Evolutionary conservation across 495 filamentous ascomycete genomes (phyloP).

Genomic region (Acidiella bohemica): DNA sequence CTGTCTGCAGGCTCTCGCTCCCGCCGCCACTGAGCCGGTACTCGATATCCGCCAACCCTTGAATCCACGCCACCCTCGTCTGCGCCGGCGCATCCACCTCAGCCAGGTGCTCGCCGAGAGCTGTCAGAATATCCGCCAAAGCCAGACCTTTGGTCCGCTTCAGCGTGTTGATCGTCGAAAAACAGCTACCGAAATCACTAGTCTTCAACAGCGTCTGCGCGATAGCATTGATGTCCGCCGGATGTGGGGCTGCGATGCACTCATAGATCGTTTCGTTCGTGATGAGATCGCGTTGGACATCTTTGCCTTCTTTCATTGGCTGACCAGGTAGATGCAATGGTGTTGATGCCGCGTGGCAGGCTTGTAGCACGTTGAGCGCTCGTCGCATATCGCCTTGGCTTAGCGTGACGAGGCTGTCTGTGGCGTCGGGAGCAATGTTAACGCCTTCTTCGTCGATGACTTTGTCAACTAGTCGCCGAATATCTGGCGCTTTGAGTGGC

Average conservation of each 20-base stretch:
- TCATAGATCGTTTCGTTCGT: slow-evolving; percentile 89
- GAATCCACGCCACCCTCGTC: slow-evolving; percentile 80
- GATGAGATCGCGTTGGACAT: slow-evolving; percentile 62
- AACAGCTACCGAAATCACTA: slow-evolving; percentile 71
- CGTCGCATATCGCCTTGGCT: slow-evolving; percentile 95
- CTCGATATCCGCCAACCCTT: slow-evolving; percentile 84
- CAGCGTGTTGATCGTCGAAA: slow-evolving; percentile 72
- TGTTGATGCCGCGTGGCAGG: slow-evolving; percentile 84
- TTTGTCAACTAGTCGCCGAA: slow-evolving; percentile 67
- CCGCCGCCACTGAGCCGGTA: slow-evolving; percentile 81
- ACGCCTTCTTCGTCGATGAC: slow-evolving; percentile 82
- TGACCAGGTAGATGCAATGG: slow-evolving; percentile 35
- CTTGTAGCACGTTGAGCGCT: slow-evolving; percentile 89
- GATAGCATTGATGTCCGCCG: slow-evolving; percentile 74
- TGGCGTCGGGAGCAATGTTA: slow-evolving; percentile 64
- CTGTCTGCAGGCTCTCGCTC: slow-evolving; percentile 80
- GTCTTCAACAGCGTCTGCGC: slow-evolving; percentile 67
- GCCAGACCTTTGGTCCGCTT: slow-evolving; percentile 82
- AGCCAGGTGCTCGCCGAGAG: slow-evolving; percentile 65
- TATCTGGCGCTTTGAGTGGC: slow-evolving; percentile 77
- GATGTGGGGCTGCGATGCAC: slow-evolving; percentile 92
- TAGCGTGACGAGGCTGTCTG: slow-evolving; percentile 65
- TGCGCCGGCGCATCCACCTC: slow-evolving; percentile 75
- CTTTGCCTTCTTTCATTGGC: slow-evolving; percentile 33
- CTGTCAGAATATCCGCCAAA: slow-evolving; percentile 81